Conservation (phyloP, 805 yeast species). For the Barnettozyma populi region DNA sequence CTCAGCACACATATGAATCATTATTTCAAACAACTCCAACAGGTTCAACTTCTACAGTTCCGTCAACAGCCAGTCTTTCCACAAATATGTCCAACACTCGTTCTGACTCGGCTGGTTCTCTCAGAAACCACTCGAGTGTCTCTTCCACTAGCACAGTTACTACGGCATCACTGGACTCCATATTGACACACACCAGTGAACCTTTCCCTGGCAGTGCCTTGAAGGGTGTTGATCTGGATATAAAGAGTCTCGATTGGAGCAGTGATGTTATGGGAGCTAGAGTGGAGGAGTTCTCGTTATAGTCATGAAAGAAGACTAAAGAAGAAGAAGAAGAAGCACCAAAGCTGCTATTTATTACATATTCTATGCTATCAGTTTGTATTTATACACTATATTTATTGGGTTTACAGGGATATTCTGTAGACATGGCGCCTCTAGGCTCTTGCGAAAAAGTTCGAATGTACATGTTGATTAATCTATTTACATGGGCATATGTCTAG, state of each 20-base stretch:
- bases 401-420: background rate
- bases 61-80: background rate
- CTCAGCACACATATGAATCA: constrained; percentile 7
- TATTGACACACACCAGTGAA: constrained; percentile 2
- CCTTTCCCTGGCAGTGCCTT: background rate
- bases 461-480: background rate
- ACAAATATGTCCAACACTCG: constrained; percentile 2
- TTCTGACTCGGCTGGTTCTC: background rate
- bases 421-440: background rate
- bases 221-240: constrained; percentile 5
- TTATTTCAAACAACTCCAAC: constrained; percentile 1
- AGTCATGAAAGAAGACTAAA: background rate
- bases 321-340: background rate
- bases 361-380: background rate
- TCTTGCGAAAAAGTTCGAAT: background rate
- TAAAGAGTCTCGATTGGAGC: constrained; percentile 7
- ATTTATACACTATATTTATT: background rate
- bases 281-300: constrained; percentile 8
- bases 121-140: constrained; percentile 5
- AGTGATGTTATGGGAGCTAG: constrained; percentile 8
- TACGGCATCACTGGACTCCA: constrained; percentile 7
- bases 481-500: too few relatives aligned
- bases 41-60: background rate
- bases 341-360: background rate
- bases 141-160: constrained; percentile 4